phyloP scores from a whole-genome alignment of 2,329 filamentous ascomycete species.

The Knufia petricola region DNA sequence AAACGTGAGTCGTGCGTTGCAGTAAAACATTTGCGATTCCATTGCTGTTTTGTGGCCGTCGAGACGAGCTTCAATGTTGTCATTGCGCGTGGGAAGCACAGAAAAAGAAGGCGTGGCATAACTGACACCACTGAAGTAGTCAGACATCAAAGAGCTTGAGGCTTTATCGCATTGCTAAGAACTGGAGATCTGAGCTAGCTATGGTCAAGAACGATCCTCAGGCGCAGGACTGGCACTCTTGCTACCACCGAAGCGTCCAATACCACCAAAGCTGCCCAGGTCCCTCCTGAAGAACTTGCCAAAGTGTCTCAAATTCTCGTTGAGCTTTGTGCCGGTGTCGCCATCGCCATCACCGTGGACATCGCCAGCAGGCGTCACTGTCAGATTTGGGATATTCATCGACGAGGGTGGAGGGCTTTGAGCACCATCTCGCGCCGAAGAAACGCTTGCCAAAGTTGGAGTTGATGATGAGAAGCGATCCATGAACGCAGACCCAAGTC shows the following conservation, averaged over 20 bases:
- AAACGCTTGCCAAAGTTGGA: conserved; percentile 71
- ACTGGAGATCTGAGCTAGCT: neutral
- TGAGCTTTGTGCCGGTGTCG: conserved; percentile 60
- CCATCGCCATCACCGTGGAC: conserved; percentile 23
- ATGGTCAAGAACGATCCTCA: conserved; percentile 11
- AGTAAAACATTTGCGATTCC: too few relatives aligned
- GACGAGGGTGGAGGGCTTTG: conserved; percentile 17
- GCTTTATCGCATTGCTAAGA: too few relatives aligned
- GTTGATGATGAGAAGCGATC: conserved; percentile 45
- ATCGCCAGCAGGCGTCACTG: conserved; percentile 18
- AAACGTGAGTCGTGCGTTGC: too few relatives aligned
- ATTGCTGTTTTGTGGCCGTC: too few relatives aligned
- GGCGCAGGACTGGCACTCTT: conserved; percentile 20
- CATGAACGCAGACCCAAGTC: conserved; percentile 77
- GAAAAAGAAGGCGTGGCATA: too few relatives aligned
- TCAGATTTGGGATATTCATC: conserved; percentile 8
- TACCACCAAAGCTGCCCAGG: conserved; percentile 65
- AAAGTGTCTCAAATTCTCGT: conserved; percentile 90
- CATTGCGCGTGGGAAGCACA: too few relatives aligned
- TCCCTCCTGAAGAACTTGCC: conserved; percentile 93
- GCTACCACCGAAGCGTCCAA: conserved; percentile 42
- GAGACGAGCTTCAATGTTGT: too few relatives aligned
- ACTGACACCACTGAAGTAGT: too few relatives aligned
- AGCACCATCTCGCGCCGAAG: conserved; percentile 44
- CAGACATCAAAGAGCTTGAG: too few relatives aligned